phyloP scores from a whole-genome alignment of 306 rosid species.

The Elaeagnus macrophylla region DNA sequence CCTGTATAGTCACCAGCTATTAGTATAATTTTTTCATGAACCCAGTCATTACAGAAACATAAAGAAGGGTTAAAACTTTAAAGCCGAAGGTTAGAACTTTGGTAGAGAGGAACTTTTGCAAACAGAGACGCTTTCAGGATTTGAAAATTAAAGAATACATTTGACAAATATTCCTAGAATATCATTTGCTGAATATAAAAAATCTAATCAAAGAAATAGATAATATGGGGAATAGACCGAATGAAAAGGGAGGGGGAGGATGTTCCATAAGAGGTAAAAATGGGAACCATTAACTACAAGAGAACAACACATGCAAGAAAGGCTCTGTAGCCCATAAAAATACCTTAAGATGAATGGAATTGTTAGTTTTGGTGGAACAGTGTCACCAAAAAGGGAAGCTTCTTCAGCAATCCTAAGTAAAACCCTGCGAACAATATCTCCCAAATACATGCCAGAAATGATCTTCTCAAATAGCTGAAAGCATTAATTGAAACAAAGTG shows the following conservation, averaged over 20 bases:
- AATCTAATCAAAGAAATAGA: too few relatives aligned
- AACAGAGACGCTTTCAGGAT: too few relatives aligned
- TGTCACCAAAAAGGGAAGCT: conserved; percentile 71
- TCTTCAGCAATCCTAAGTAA: conserved; percentile 75
- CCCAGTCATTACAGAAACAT: not conserved
- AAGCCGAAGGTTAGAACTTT: not conserved
- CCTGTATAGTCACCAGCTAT: conserved; percentile 36
- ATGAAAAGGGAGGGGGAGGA: too few relatives aligned
- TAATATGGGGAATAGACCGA: too few relatives aligned
- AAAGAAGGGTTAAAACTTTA: not conserved
- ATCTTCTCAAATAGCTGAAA: conserved; percentile 80
- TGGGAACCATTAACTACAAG: not conserved
- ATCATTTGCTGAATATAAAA: too few relatives aligned
- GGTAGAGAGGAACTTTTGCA: not conserved
- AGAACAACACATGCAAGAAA: conserved; percentile 14
- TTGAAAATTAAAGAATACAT: too few relatives aligned
- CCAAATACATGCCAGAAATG: conserved; percentile 98
- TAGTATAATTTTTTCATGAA: not conserved
- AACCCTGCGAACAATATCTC: conserved; percentile 78
- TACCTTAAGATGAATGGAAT: conserved; percentile 72
- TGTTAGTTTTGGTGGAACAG: conserved; percentile 65
- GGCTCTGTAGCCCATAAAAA: not conserved
- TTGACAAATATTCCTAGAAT: too few relatives aligned
- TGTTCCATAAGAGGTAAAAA: not conserved
- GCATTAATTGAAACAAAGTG: conserved; percentile 14